Evolutionary conservation across 768 basidiomycete species (phyloP).

Genomic region (Trametes gibbosa): DNA sequence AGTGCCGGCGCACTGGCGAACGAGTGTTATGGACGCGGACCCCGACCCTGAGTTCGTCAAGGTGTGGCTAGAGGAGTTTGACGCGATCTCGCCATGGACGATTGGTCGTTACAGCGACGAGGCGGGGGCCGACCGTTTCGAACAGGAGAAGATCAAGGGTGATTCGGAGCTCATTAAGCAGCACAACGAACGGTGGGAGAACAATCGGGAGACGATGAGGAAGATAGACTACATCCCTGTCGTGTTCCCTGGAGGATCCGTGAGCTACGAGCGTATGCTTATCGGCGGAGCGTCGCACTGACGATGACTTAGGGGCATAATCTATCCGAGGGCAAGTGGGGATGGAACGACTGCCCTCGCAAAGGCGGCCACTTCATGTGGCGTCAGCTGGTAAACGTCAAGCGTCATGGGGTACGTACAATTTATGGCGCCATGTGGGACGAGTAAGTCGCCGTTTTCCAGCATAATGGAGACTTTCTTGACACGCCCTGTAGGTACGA

Average conservation of each 20-base stretch:
- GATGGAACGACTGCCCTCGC: conserved; percentile 67
- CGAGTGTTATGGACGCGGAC: conserved; percentile 67
- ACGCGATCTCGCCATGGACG: conserved; percentile 82
- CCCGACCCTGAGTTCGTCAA: conserved; percentile 60
- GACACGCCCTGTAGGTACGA: conserved; percentile 55
- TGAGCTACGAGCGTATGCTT: conserved; percentile 36
- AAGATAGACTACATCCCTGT: conserved; percentile 84
- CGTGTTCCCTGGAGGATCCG: conserved; percentile 78
- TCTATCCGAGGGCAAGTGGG: conserved; percentile 67
- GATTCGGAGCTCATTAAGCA: conserved; percentile 61
- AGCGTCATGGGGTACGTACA: conserved; percentile 54
- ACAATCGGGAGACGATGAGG: conserved; percentile 26
- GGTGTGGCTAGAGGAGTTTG: conserved; percentile 76
- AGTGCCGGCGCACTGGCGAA: conserved; percentile 72
- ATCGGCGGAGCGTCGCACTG: not conserved
- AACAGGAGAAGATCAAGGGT: conserved; percentile 56
- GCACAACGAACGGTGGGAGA: conserved; percentile 39
- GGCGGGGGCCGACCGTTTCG: conserved; percentile 61
- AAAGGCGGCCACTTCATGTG: conserved; percentile 77
- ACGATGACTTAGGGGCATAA: conserved; percentile 56
- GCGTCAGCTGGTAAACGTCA: conserved; percentile 72
- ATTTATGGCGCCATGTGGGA: conserved; percentile 91
- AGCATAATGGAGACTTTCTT: not conserved
- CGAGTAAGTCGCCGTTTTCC: conserved; percentile 44
- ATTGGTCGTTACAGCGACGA: conserved; percentile 66